Evolutionary conservation across 768 basidiomycete species (phyloP), one percentile per base, ranked within the genome.

Genomic region (Tephrocybe sp.): DNA sequence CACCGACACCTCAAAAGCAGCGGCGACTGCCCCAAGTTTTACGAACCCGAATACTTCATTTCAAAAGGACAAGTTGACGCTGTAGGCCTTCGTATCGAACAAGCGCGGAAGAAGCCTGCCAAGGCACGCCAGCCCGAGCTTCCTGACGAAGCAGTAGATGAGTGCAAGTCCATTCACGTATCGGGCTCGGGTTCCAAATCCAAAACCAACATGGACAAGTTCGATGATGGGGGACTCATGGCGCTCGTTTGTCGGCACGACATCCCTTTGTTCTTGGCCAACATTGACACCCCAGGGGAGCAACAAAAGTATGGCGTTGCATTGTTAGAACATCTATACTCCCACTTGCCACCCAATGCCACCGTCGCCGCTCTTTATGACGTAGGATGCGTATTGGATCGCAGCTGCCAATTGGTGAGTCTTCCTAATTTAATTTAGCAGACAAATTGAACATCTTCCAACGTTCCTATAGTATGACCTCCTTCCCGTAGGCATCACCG

Each of bases 271-370:
- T 68, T 21, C 49, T 71, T 9, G 68, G n/a, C 67, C 38, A 72
- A 77, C 45, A 70, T 77, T 13, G 64, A 69, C 48, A 59, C 68
- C 10, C 33, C 33, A 4, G 67, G 73, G 4, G 66, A 73, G 47
- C 55, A 69, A 49, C n/a, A n/a, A n/a, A n/a, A n/a, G n/a, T n/a
- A n/a, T n/a, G n/a, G n/a, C n/a, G 54, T 75, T 11, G 58, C 70
- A 0, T 12, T 30, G 7, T 39, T 23, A 45, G 15, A 23, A 30
- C 41, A 27, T 29, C n/a, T 22, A 31, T 45, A 11, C 27, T 12
- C 29, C 12, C 29, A 7, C 12, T 30, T 34, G 15, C 33, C 33
- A 7, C 15, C 33, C 4, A 15, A 10, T 34, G 33, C 33, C 8
- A 34, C 15, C 4, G 33, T 34, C 13, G 33, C 33, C 15, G 13